Conservation (phyloP, 331 rosid genomes). For the Quercus tomentella region DNA sequence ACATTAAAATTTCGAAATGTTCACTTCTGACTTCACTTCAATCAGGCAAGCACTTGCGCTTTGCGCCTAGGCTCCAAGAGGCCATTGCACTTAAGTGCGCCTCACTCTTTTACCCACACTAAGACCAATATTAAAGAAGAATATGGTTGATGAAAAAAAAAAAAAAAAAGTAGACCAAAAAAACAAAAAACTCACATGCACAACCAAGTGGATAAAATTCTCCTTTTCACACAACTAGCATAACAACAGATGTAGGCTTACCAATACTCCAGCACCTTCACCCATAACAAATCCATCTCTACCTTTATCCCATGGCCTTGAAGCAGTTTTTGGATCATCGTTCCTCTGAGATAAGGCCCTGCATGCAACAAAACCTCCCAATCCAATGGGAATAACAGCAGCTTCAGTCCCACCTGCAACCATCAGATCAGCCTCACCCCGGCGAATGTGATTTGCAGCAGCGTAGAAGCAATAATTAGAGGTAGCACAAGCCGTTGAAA, state of each 20-base stretch:
- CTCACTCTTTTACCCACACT: no score
- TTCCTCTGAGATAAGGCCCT: constrained; percentile 95
- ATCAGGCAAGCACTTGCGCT: no score
- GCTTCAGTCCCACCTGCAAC: constrained; percentile 98
- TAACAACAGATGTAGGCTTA: constrained; percentile 29
- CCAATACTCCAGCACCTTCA: constrained; percentile 95
- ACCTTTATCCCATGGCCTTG: constrained; percentile 96
- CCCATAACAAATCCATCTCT: constrained; percentile 99
- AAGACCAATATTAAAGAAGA: background rate
- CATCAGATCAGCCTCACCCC: constrained; percentile 98
- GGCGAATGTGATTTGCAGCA: constrained; percentile 96
- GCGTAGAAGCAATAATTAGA: constrained; percentile 94
- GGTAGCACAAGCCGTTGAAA: constrained; percentile 97
- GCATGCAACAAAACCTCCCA: constrained; percentile 96
- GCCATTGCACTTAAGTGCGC: no score
- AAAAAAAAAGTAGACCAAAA: background rate
- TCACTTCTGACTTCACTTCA: no score
- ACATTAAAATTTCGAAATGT: no score
- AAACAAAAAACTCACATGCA: background rate
- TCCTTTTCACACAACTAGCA: background rate
- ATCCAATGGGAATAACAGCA: constrained; percentile 86
- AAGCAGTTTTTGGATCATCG: constrained; percentile 94
- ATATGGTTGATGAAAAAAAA: background rate
- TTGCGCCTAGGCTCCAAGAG: no score
- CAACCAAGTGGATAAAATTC: background rate